Conservation (phyloP, 1,284 basidiomycete species). For the Heliocybe sulcata region DNA sequence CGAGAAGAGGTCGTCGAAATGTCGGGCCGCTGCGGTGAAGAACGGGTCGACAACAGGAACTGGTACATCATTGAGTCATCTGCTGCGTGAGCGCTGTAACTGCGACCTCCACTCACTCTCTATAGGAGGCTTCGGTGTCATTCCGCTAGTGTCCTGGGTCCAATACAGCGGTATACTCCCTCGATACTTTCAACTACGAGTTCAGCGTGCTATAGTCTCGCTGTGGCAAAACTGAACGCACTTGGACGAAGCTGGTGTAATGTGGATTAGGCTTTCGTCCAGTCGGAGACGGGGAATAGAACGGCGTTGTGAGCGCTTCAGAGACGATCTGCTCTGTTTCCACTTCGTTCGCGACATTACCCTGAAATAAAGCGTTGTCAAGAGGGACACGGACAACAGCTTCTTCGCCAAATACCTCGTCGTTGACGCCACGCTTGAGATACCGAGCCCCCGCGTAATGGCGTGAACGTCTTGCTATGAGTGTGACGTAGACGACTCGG, state of each 20-base stretch:
- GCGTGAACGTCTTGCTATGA: slow-evolving; percentile 91
- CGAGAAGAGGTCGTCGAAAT: slow-evolving; percentile 90
- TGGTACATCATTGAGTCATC: slow-evolving; percentile 22
- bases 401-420: too few relatives aligned
- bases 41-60: slow-evolving; percentile 95
- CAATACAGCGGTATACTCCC: slow-evolving; percentile 96
- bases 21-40: slow-evolving; percentile 87
- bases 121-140: slow-evolving; percentile 91
- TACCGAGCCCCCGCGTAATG: slow-evolving; percentile 97
- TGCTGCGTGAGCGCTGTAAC: not conserved
- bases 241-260: slow-evolving; percentile 93
- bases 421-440: slow-evolving; percentile 91
- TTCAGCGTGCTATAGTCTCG: not conserved
- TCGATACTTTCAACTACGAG: slow-evolving; percentile 54
- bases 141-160: slow-evolving; percentile 90
- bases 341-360: slow-evolving; percentile 98
- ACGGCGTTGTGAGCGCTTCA: slow-evolving; percentile 88
- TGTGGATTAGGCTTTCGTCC: slow-evolving; percentile 65
- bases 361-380: slow-evolving; percentile 42
- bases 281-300: slow-evolving; percentile 58
- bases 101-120: slow-evolving; percentile 61
- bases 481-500: slow-evolving; percentile 86
- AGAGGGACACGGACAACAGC: too few relatives aligned
- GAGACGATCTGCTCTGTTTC: slow-evolving; percentile 99
- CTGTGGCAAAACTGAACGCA: slow-evolving; percentile 19